Percentiles rank a stretch among this genome's conserved stretches.
These are phyloP conservation scores for Didymella segeticola DNA, from an alignment of 2,329 filamentous ascomycete genomes.

Conservation along the genomic window DNA sequence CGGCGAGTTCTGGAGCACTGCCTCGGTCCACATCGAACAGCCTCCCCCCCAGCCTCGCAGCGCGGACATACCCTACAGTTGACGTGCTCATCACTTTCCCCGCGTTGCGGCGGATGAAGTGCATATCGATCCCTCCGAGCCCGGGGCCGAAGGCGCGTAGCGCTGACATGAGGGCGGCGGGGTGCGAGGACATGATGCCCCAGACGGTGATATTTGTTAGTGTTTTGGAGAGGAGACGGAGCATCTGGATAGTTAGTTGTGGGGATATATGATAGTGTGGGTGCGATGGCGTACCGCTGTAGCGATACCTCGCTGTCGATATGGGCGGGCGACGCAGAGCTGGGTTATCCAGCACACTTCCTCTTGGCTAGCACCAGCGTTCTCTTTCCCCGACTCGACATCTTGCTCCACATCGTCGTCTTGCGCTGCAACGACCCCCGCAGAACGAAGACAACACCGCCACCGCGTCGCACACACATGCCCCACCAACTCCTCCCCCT, in stretches of 20 bases:
- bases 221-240: background rate
- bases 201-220: background rate
- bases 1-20: too few relatives aligned
- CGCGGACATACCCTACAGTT: background rate
- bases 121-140: background rate
- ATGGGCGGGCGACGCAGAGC: background rate
- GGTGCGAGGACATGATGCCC: conserved; percentile 1
- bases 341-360: conserved; percentile 5
- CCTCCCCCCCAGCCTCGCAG: background rate
- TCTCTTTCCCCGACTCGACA: too few relatives aligned
- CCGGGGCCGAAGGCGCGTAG: background rate
- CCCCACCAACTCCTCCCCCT: too few relatives aligned
- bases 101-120: background rate
- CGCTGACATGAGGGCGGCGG: background rate
- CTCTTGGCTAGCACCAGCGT: too few relatives aligned
- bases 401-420: background rate
- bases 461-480: too few relatives aligned
- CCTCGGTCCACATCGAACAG: background rate
- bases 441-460: too few relatives aligned
- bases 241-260: background rate
- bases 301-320: background rate
- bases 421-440: background rate
- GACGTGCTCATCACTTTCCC: background rate
- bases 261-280: background rate
- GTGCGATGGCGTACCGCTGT: background rate